A percentile compares a stretch with the other conserved stretches of the same genome.
These are phyloP conservation scores for Cryoendolithus antarcticus DNA, from an alignment of 2,329 filamentous ascomycete species.

Conservation along the genomic window DNA sequence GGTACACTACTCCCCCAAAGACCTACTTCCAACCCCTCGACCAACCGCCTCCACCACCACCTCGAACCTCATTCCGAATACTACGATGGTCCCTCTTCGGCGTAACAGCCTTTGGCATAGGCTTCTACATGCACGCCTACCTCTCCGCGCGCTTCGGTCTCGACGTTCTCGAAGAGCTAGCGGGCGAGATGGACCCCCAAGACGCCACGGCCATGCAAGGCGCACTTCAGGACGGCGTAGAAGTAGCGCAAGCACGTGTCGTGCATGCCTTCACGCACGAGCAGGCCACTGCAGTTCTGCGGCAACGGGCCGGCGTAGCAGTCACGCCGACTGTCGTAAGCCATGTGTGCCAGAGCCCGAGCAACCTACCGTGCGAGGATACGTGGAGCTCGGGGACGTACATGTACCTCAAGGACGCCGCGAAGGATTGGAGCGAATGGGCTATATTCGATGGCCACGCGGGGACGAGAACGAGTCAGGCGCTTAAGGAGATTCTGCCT, in stretches of 20 bases:
- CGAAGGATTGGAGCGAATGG: conserved; percentile 22
- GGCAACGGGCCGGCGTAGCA: conserved; percentile 11
- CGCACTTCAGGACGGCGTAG: conserved; percentile 9
- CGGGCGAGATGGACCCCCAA: no score
- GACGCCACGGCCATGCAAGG: no score
- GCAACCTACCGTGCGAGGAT: conserved; percentile 22
- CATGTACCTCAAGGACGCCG: conserved; percentile 11
- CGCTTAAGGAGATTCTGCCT: conserved; percentile 15
- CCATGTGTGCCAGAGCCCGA: conserved; percentile 15
- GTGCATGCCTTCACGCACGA: conserved; percentile 12
- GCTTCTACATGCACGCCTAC: conserved; percentile 9
- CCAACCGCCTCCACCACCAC: conserved; percentile 10
- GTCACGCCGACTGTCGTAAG: conserved; percentile 14
- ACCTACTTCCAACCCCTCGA: conserved; percentile 21
- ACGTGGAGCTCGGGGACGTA: conserved; percentile 12
- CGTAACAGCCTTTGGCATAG: conserved; percentile 11
- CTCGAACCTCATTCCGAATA: conserved; percentile 6
- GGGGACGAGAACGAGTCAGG: conserved; percentile 17
- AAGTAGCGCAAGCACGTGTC: conserved; percentile 9
- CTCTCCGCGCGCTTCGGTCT: conserved; percentile 6
- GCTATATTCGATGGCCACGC: conserved; percentile 32
- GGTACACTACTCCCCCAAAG: conserved; percentile 8
- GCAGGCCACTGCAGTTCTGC: conserved; percentile 12
- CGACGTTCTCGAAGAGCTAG: conserved; percentile 4
- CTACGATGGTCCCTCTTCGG: conserved; percentile 12